These are phyloP conservation scores for Ajuga chamaepitys DNA, from an alignment of 257 asterid genomes.

Conservation along the genomic window DNA sequence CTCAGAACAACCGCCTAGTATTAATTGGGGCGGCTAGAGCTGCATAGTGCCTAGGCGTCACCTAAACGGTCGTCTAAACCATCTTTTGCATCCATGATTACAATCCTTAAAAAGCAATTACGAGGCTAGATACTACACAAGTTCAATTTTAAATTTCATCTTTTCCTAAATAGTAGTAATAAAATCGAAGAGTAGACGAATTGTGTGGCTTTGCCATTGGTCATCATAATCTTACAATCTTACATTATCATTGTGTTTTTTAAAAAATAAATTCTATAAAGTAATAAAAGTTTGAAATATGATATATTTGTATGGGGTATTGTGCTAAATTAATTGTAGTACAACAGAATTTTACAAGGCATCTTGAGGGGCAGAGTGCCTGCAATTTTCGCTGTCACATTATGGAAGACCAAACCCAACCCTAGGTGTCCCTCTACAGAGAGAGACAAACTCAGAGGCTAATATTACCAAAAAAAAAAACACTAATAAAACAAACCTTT, in stretches of 20 bases:
- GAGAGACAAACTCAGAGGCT: neutral
- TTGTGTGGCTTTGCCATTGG: neutral
- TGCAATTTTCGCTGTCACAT: constrained; percentile 1
- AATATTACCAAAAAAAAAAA: neutral
- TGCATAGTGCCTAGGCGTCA: too few species aligned
- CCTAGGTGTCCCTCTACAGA: neutral
- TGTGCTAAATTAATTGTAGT: neutral
- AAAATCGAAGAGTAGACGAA: too few species aligned
- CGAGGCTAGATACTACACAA: too few species aligned
- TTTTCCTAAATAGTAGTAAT: too few species aligned
- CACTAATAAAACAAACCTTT: too few species aligned
- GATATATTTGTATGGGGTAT: neutral
- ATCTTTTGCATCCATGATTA: too few species aligned
- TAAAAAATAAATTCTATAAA: neutral
- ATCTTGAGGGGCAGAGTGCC: constrained; percentile 28
- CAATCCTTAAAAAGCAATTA: too few species aligned
- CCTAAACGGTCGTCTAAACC: too few species aligned
- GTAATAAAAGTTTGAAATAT: neutral
- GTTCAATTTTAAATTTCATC: too few species aligned
- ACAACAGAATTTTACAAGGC: constrained; percentile 12
- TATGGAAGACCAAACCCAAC: neutral
- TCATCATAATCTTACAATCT: neutral
- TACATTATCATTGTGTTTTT: neutral
- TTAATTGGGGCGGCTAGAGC: too few species aligned
- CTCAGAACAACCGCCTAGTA: too few species aligned